Evolutionary conservation across 148 eudicot species (phyloP), one percentile per base, ranked within the genome.

Genomic region (Amaranthus palmeri): DNA sequence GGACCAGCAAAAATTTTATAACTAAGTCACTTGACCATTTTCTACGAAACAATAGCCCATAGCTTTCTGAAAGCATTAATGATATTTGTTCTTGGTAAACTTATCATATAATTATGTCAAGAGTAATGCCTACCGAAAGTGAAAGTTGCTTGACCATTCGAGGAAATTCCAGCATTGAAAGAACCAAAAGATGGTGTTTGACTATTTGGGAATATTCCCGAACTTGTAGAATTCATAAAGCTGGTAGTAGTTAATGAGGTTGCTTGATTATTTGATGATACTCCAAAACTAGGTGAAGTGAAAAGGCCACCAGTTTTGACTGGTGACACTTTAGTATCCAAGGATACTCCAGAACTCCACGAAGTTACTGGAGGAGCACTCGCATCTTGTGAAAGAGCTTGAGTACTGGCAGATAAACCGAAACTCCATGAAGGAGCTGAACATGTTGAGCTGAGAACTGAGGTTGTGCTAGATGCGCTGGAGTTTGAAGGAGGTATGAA

Each of bases 121-220:
- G 52, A 46, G 54, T 17, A 68, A 53, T 55, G 81, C 90, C 74
- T 82, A 88, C 96, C 97, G 76, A 91, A 88, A 47, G 81, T 60
- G 72, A 88, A 86, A 18, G 87, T 69, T 45, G 83, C 36, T 63
- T 82, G 87, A 75, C 66, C 81, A 52, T 66, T 72, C 15, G 78
- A 57, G 61, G 61, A 79, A 64, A 72, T 78, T 69, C 80, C 83
- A 71, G 70, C 68, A 61, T 75, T 80, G 74, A 73, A 76, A 9
- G 81, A 5, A 59, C 80, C 69, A 64, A 67, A 66, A 13, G 74
- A 54, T 45, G 77, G 70, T 61, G 62, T 48, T 49, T 57, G 76
- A 72, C 74, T 79, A 57, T 55, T 74, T 63, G 82, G 74, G 53
- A 74, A 79, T 52, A 59, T 25, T 71, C 78, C 78, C 7, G 75